Evolutionary conservation across 805 yeast species (phyloP), one percentile per base, ranked within the genome.

Genomic region (Yamadazyma sp.): DNA sequence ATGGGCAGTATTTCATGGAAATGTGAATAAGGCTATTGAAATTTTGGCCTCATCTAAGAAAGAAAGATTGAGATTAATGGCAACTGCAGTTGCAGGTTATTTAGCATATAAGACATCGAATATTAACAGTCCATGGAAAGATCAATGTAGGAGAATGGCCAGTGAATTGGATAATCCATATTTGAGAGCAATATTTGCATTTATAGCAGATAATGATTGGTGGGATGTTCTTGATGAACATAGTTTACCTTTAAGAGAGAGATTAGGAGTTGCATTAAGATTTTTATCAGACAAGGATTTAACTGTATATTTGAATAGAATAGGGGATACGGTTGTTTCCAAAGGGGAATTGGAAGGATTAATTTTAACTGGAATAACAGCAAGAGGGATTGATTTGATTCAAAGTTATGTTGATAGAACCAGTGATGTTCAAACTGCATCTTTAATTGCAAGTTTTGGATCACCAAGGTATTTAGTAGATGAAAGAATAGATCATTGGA

Each of bases 1-100:
- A 0, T 86, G 96, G 95, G 97, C 97, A 0, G 89, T 88, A 0
- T 91, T 91, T 57, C 91, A 86, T 53, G 96, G 95, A 5, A 86
- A 88, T 55, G 84, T 91, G 2, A 72, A 76, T 2, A 72, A 79
- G 32, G 95, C 97, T 0, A 84, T 89, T 4, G 78, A 77, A 27
- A 82, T 87, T n/a, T 63, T 91, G 35, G 78, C 85, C 0, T 68
- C 75, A n/a, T 77, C 95, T 2, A 79, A 79, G 31, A 80, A 76
- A 39, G 88, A 83, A 53, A 65, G 80, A 35, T 67, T 86, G 30
- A 62, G 83, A 32, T 70, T 91, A 30, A 88, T 91, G 73, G 87
- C 96, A 0, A 83, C 98, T 0, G 97, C 98, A 0, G 85, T 88
- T 29, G 91, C 96, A 0, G 98, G 96, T 2, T 86, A 88, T 52